phyloP scores from a whole-genome alignment of 2,329 filamentous ascomycete species.

The Diaporthe sp. region DNA sequence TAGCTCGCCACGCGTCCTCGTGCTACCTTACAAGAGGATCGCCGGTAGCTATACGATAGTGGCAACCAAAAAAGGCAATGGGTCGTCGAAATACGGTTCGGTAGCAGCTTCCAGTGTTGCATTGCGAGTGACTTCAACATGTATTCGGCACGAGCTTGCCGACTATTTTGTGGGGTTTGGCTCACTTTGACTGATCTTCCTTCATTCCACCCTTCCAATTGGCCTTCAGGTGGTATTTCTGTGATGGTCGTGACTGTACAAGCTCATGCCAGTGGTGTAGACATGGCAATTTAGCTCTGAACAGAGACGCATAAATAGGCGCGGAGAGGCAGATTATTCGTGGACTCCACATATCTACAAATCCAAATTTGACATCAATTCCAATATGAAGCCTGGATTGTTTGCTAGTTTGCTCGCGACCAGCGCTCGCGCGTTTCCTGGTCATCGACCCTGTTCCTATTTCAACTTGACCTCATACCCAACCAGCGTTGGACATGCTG shows the following conservation, averaged over 20 bases:
- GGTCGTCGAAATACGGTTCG: no score
- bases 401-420: background rate
- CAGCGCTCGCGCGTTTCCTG: no score
- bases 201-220: background rate
- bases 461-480: background rate
- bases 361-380: background rate
- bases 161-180: background rate
- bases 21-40: background rate
- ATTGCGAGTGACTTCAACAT: background rate
- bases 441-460: background rate
- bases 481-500: conserved; percentile 7
- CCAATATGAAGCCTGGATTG: background rate
- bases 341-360: background rate
- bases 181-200: no score
- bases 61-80: no score
- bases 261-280: no score
- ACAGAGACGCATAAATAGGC: background rate
- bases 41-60: background rate
- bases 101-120: background rate
- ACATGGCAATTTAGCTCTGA: no score
- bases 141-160: no score
- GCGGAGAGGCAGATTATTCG: no score
- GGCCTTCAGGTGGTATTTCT: background rate
- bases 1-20: background rate
- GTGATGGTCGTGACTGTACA: no score